Conservation (phyloP, 176 grass and related monocot species). For the Musa acuminata region DNA sequence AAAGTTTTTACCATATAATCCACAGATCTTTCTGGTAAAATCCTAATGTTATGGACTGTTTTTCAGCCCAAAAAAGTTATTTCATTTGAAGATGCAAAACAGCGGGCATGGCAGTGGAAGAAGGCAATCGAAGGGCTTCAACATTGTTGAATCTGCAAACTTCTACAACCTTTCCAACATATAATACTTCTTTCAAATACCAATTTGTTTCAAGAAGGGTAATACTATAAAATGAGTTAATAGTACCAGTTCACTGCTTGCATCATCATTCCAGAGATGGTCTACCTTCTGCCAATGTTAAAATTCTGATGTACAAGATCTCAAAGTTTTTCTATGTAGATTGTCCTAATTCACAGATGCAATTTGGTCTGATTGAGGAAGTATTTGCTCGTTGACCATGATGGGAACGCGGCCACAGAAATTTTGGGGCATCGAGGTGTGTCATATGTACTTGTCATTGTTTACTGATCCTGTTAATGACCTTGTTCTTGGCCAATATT, state of each 20-base stretch:
- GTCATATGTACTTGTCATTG: background rate
- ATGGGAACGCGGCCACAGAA: background rate
- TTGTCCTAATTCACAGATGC: no score
- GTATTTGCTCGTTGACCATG: no score
- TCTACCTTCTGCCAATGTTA: no score
- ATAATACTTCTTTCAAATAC: background rate
- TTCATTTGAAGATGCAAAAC: constrained; percentile 77
- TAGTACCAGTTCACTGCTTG: no score
- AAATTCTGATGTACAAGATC: no score
- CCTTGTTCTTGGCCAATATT: background rate
- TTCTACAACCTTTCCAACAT: background rate
- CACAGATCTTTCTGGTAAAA: background rate
- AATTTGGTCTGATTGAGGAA: no score
- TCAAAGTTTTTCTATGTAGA: background rate
- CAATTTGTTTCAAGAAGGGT: no score
- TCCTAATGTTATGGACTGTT: background rate
- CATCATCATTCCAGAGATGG: no score
- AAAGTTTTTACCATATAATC: background rate
- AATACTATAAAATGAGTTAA: background rate
- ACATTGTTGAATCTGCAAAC: constrained; percentile 18
- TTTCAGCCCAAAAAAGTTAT: constrained; percentile 86
- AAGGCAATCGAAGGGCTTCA: constrained; percentile 90
- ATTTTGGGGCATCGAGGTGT: background rate
- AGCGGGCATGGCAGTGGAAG: constrained; percentile 96
- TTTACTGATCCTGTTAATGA: background rate